Conservation (phyloP, 2,329 filamentous ascomycete species). For the Paracoccidioides brasiliensis region DNA sequence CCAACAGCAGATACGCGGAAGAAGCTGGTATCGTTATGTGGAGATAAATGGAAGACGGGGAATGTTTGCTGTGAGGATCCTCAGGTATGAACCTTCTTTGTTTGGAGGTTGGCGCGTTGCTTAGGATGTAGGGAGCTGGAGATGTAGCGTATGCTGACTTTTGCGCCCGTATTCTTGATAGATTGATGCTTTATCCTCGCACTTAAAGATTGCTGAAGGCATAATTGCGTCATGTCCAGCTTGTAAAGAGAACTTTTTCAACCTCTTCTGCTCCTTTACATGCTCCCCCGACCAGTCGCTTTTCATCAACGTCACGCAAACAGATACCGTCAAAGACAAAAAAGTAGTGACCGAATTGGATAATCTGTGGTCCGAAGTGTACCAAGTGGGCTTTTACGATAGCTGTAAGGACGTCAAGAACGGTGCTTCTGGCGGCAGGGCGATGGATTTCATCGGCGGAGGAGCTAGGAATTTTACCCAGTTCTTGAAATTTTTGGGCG, state of each 20-base stretch:
- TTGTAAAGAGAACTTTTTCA: conserved; percentile 97
- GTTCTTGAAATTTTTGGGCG: conserved; percentile 81
- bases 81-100: conserved; percentile 41
- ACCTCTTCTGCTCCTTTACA: conserved; percentile 94
- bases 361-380: conserved; percentile 72
- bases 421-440: conserved; percentile 80
- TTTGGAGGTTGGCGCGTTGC: conserved; percentile 16
- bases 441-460: conserved; percentile 92
- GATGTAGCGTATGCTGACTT: neutral
- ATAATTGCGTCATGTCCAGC: conserved; percentile 91
- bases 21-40: conserved; percentile 74
- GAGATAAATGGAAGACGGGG: conserved; percentile 69
- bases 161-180: conserved; percentile 21
- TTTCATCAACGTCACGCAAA: conserved; percentile 83
- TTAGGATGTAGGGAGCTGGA: neutral
- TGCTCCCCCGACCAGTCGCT: conserved; percentile 94
- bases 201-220: conserved; percentile 73
- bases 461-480: conserved; percentile 80
- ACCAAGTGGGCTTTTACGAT: conserved; percentile 79
- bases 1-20: conserved; percentile 59
- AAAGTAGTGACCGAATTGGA: conserved; percentile 76
- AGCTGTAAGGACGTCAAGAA: conserved; percentile 99
- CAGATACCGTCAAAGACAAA: conserved; percentile 44
- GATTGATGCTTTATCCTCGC: conserved; percentile 67
- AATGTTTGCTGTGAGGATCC: conserved; percentile 73